phyloP scores from a whole-genome alignment of 192 early-diverging fungal genomes.

The Coemansia sp. region DNA sequence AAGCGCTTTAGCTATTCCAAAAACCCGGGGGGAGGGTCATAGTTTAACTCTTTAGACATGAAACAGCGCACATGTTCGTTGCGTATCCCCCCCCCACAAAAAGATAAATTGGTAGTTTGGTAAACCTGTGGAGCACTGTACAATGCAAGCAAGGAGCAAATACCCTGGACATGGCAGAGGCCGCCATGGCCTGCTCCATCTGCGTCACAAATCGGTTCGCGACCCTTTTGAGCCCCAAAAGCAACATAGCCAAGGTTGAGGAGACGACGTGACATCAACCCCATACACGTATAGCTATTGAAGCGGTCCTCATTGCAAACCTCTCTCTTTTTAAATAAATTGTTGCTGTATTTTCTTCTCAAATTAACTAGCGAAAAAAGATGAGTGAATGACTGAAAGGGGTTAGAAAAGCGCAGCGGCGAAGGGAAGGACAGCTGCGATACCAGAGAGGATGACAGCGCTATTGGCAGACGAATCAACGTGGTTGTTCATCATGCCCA shows the following conservation, averaged over 20 bases:
- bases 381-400: background rate
- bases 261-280: too few species aligned
- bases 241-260: too few species aligned
- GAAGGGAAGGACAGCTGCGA: conserved; percentile 16
- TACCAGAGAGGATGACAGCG: conserved; percentile 3
- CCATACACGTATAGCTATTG: too few species aligned
- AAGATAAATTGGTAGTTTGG: too few species aligned
- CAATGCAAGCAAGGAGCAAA: conserved; percentile 2
- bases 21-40: background rate
- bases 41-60: background rate
- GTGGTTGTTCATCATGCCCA: conserved; percentile 37
- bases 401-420: conserved; percentile 21
- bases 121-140: too few species aligned
- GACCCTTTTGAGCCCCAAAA: too few species aligned
- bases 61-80: background rate
- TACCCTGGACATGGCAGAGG: too few species aligned
- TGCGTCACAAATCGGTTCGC: too few species aligned
- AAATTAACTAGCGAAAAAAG: background rate
- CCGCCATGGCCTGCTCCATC: too few species aligned
- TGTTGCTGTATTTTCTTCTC: background rate
- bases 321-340: background rate
- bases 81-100: background rate
- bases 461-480: conserved; percentile 6
- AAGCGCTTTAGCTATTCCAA: background rate
- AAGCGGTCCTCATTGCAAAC: too few species aligned